phyloP scores from a whole-genome alignment of 2,329 filamentous ascomycete genomes.

The Zarea fungicola region DNA sequence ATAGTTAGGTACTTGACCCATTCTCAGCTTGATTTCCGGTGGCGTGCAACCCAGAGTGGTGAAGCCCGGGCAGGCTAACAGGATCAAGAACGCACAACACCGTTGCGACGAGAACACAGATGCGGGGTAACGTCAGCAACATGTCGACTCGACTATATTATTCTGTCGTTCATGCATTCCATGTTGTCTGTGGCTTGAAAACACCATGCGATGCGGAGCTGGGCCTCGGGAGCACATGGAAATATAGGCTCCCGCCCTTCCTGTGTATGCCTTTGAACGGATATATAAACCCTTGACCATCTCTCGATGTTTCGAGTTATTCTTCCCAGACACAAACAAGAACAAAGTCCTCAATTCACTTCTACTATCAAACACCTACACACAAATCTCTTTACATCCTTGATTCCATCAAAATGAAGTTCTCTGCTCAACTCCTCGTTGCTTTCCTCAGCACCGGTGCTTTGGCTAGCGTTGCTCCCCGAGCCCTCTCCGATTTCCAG shows the following conservation, averaged over 20 bases:
- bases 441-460: constrained; percentile 5
- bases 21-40: neutral
- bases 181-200: neutral
- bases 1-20: neutral
- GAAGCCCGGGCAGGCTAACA: neutral
- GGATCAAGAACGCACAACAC: neutral
- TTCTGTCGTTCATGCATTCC: too few relatives aligned
- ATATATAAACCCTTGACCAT: neutral
- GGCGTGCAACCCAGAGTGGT: neutral
- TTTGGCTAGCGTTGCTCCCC: neutral
- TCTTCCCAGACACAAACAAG: too few relatives aligned
- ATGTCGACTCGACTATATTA: too few relatives aligned
- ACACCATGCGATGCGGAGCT: neutral
- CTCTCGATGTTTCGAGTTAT: neutral
- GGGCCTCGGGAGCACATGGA: constrained; percentile 9
- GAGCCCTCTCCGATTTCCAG: neutral
- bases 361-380: too few relatives aligned
- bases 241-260: neutral
- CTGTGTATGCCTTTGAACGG: neutral
- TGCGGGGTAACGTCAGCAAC: constrained; percentile 3
- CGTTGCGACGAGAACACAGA: neutral
- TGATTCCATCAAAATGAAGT: neutral
- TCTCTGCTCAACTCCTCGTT: constrained; percentile 2
- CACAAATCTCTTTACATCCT: neutral
- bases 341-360: too few relatives aligned